These are phyloP conservation scores for Hippophae tibetana DNA, from an alignment of 306 rosid genomes.

Conservation along the genomic window DNA sequence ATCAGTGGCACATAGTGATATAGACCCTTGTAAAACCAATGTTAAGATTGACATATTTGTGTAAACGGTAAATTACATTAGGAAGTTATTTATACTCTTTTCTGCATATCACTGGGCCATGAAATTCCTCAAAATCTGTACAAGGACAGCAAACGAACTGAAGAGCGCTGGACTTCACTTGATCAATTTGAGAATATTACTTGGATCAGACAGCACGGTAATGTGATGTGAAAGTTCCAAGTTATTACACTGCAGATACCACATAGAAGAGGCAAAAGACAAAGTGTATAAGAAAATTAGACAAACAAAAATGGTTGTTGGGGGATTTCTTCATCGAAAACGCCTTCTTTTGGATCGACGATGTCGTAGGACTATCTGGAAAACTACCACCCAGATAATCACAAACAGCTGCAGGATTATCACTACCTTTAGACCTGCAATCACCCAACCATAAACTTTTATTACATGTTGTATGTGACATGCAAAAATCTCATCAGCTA, in stretches of 20 bases:
- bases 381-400: slow-evolving; percentile 25
- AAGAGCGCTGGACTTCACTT: too few species aligned
- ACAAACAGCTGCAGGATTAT: slow-evolving; percentile 45
- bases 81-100: too few species aligned
- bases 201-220: not conserved
- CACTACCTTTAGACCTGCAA: slow-evolving; percentile 55
- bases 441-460: slow-evolving; percentile 10
- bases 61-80: too few species aligned
- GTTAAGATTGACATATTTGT: too few species aligned
- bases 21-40: too few species aligned
- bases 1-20: too few species aligned
- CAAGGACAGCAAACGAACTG: too few species aligned
- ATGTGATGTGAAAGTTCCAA: not conserved
- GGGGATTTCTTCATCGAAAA: slow-evolving; percentile 19
- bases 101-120: too few species aligned
- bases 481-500: not conserved
- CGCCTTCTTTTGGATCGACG: slow-evolving; percentile 44
- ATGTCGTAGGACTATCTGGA: slow-evolving; percentile 27
- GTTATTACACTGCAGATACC: slow-evolving; percentile 5
- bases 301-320: slow-evolving; percentile 9
- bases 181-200: too few species aligned
- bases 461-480: slow-evolving; percentile 13
- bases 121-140: too few species aligned
- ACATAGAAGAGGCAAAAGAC: not conserved
- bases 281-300: slow-evolving; percentile 18